These are phyloP conservation scores for Beverwykella pulmonaria DNA, from an alignment of 495 filamentous ascomycete species.

Conservation along the genomic window DNA sequence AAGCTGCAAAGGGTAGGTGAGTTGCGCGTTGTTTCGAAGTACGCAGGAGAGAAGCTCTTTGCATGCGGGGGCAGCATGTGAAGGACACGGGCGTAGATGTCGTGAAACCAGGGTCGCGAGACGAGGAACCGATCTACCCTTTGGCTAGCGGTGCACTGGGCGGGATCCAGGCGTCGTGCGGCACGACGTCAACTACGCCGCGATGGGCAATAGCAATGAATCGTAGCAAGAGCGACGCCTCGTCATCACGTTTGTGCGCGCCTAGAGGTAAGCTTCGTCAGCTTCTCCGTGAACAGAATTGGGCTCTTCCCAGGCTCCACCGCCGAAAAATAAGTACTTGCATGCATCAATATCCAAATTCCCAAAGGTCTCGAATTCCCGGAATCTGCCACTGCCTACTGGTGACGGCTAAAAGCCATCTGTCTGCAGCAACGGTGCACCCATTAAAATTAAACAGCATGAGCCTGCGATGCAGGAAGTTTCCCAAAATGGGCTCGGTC, in stretches of 20 bases:
- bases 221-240: background rate
- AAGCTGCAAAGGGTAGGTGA: background rate
- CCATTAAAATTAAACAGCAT: background rate
- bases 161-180: no score
- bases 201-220: background rate
- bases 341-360: background rate
- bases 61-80: background rate
- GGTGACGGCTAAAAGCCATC: conserved; percentile 10
- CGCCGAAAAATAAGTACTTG: conserved; percentile 17
- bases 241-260: background rate
- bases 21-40: background rate
- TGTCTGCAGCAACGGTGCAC: conserved; percentile 1
- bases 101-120: background rate
- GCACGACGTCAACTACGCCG: background rate
- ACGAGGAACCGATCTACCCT: background rate
- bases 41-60: background rate
- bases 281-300: background rate
- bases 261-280: background rate
- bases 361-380: background rate
- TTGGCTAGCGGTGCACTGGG: no score
- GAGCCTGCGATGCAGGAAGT: background rate
- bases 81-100: background rate
- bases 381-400: background rate
- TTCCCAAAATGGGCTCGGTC: conserved; percentile 5
- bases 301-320: background rate